Base-by-base conservation (phyloP, 345 rosid species). In the Cardamine occulta region DNA sequence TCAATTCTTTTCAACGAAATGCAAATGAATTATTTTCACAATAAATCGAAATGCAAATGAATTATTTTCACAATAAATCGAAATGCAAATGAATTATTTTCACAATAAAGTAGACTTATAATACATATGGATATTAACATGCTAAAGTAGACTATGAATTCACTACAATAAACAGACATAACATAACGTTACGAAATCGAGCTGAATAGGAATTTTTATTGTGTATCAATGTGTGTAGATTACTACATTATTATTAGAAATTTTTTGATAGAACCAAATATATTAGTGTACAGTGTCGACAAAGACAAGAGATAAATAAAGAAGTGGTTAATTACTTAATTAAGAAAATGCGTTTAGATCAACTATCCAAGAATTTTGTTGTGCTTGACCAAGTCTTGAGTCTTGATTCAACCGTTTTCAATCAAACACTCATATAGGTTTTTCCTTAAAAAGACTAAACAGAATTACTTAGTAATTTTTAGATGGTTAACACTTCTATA, bases 281-380 rank as follows among this genome's bases (percentile, higher is more conserved):
- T 52, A 23, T 29, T 39, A 19, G 26, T 21, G 8, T 42, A 3
- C 24, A 65, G 18, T 32, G 14, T 32, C 19, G 9, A 52, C 23
- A 49, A 7, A 63, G 19, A 14, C 40, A 51, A 68, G 64, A 24
- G 44, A 48, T 1, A 57, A 48, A 57, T 31, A 66, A 59, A 57
- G n/a, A 10, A 57, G 49, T 67, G 15, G 73, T 48, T 58, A 18
- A 47, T 47, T 15, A 56, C 2, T 28, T 7, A 2, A 18, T 18
- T 60, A n/a, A 60, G 74, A 68, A n/a, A 75, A 76, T 70, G 79
- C 79, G 70, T 75, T 68, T 23, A 51, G 63, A 62, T 68, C 49
- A 61, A 68, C 69, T 11, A 60, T 14, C n/a, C 58, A 3, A 18
- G 21, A 66, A 11, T 28, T 5, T 18, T 68, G 7, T 5, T 39